Conservation (phyloP, 139 green algal genomes). For the Yamagishiella unicocca region DNA sequence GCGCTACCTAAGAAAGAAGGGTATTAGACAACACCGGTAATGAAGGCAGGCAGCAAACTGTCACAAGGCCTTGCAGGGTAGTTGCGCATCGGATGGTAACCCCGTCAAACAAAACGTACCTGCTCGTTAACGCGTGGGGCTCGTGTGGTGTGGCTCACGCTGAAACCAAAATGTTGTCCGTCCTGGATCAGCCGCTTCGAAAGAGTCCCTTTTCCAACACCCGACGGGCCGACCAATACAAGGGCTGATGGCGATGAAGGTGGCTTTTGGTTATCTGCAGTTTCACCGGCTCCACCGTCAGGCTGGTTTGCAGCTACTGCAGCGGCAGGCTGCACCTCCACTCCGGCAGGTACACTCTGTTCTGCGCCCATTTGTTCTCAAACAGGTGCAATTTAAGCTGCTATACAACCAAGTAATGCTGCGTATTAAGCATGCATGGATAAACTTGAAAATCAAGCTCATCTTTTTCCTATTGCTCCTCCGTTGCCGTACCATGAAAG, state of each 20-base stretch:
- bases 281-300: not conserved
- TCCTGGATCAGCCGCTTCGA: constrained; percentile 77
- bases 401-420: too few species aligned
- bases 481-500: too few species aligned
- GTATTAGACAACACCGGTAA: not conserved
- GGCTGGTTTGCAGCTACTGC: not conserved
- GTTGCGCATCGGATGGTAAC: not conserved
- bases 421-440: too few species aligned
- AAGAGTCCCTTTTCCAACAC: constrained; percentile 91
- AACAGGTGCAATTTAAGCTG: too few species aligned
- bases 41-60: too few species aligned
- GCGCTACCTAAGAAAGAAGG: not conserved
- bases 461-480: too few species aligned
- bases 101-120: not conserved
- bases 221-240: constrained; percentile 88
- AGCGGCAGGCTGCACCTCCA: not conserved
- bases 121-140: constrained; percentile 62
- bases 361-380: constrained; percentile 27
- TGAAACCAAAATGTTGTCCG: constrained; percentile 80
- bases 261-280: not conserved
- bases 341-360: constrained; percentile 28
- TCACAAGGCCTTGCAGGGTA: constrained; percentile 21
- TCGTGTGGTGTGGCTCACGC: constrained; percentile 86
- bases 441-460: too few species aligned
- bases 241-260: constrained; percentile 53